Evolutionary conservation across 2,329 filamentous ascomycete species (phyloP), one percentile per base, ranked within the genome.

Genomic region (Periconia macrospinosa): DNA sequence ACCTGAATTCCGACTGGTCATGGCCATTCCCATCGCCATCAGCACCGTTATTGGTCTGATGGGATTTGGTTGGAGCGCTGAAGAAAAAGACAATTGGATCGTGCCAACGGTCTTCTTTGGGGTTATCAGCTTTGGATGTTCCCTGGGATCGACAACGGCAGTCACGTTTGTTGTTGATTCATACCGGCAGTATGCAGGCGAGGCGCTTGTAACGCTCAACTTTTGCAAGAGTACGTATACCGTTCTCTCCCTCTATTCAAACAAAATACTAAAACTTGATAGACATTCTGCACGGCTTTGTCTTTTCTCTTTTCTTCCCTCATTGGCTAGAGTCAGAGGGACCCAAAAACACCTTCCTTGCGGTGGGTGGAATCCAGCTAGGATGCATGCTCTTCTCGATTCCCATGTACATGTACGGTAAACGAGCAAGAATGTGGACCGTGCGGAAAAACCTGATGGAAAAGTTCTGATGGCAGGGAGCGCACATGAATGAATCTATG

Each of bases 81-180:
- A 91, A 57, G 82, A 87, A 52, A 80, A 80, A 20, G 86, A 97
- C 65, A 79, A 82, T 19, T 97, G 90, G 90, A 95, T 96, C 49
- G 90, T 96, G 0, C 94, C 94, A 0, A 97, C 93, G 0, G 71
- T 96, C 3, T 97, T 97, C 76, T 97, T 97, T 61, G 93, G 93
- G 7, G 73, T 97, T 45, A 86, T 96, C 30, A 94, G 90, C 0
- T 97, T 97, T 67, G 94, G 93, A 1, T 97, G 93, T 75, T 90
- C 89, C 2, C 80, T 97, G 1, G 93, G 91, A 0, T 92, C 88
- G 27, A 97, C 93, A 0, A 97, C 92, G 0, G 83, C 91, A 18
- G 96, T 97, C 67, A 97, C 93, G 0, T 97, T 96, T 66, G 92
- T 89, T 50, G 91, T 97, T 8, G 93, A 97, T 75, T 92, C 88